phyloP scores from a whole-genome alignment of 2,329 filamentous ascomycete genomes.

The Chlorencoelia australis region DNA sequence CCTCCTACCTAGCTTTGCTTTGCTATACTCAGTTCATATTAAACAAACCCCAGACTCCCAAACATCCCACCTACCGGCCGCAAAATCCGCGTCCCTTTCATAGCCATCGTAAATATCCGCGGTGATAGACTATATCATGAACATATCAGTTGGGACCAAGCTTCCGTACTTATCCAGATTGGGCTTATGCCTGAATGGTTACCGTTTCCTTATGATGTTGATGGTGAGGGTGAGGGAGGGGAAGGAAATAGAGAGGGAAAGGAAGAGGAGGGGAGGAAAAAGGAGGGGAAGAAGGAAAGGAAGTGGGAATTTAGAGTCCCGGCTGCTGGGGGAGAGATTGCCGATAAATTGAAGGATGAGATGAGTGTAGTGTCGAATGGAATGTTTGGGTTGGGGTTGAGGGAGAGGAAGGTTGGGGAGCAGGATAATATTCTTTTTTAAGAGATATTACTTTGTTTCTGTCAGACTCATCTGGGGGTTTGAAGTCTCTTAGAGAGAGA shows the following conservation, averaged over 20 bases:
- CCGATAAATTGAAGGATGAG: slow-evolving; percentile 37
- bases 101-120: slow-evolving; percentile 54
- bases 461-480: no score
- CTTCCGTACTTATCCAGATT: slow-evolving; percentile 48
- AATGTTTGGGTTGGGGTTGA: slow-evolving; percentile 33
- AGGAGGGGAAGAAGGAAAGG: slow-evolving; percentile 25
- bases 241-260: no score
- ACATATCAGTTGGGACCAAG: slow-evolving; percentile 63
- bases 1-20: no score
- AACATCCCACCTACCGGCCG: slow-evolving; percentile 48
- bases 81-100: slow-evolving; percentile 50
- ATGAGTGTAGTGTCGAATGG: slow-evolving; percentile 43
- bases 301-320: slow-evolving; percentile 50
- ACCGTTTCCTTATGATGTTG: slow-evolving; percentile 38
- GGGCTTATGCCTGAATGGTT: slow-evolving; percentile 39
- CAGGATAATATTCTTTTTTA: background rate
- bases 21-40: no score
- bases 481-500: no score
- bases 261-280: slow-evolving; percentile 16
- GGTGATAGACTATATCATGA: slow-evolving; percentile 61
- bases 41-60: slow-evolving; percentile 34
- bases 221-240: slow-evolving; percentile 9
- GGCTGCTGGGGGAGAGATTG: slow-evolving; percentile 45
- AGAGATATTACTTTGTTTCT: no score
- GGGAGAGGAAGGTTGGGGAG: slow-evolving; percentile 24